Evolutionary conservation across 768 basidiomycete species (phyloP), one percentile per base, ranked within the genome.

Genomic region (Hygrocybe punicea): DNA sequence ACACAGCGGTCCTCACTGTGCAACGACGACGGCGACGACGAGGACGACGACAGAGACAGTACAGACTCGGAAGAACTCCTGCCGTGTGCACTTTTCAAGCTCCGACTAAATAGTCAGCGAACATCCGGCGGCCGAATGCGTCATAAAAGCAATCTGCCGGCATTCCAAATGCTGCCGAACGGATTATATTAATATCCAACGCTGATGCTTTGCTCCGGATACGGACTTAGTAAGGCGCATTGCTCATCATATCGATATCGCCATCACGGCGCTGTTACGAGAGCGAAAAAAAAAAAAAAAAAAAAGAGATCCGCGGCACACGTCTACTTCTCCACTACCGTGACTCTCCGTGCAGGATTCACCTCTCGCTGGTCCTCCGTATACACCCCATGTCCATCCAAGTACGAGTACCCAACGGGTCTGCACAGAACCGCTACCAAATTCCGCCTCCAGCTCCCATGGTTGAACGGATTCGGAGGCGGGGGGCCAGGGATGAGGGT

Each of bases 401-500:
- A 69, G 91, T 91, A 97, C 44, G 90, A 88, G 63, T 79, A 86
- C 16, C 90, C 89, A 33, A 80, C 75, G 0, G 94, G 91, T 36
- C 93, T 76, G 72, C 93, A 95, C 44, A 96, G 72, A 40, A 92
- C 81, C 54, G 87, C 84, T 25, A 81, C 70, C 49, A 93, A 65
- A 71, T 98, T 98, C 56, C 81, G 74, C 61, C 82, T 75, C 84
- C 86, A 89, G 40, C 73, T 85, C 37, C 87, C 85, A 67, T 90
- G 88, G 42, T 89, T 86, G 71, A 95, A 98, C 19, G 93, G 92
- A 66, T 96, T 98, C 2, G 87, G 79, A 25, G 90, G 89, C 3
- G 85, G 69, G 1, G 83, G 76, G 3, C 83, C 85, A 21, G 84
- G 79, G 25, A 82, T 76, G 47, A 93, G 73, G 25, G 80, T 77